Conservation (phyloP, 768 basidiomycete species). For the Termitomyces sp. region DNA sequence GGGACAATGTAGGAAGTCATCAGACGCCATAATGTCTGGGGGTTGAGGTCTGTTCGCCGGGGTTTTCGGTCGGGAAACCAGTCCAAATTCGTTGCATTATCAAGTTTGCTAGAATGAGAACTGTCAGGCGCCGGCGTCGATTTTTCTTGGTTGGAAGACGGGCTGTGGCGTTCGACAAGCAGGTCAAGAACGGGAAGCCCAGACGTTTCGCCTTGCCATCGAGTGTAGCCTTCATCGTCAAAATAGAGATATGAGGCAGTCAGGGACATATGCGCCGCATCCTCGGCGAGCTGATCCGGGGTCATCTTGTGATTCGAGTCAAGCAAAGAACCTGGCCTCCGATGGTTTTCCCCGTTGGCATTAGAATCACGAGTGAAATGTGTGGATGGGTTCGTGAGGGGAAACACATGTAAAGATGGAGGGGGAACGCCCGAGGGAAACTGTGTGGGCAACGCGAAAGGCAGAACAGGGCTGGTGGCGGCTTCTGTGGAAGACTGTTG, state of each 20-base stretch:
- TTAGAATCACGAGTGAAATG: conserved; percentile 53
- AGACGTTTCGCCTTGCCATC: conserved; percentile 92
- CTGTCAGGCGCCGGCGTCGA: conserved; percentile 19
- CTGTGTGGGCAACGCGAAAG: conserved; percentile 24
- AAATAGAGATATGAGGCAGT: conserved; percentile 81
- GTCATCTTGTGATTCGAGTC: conserved; percentile 24
- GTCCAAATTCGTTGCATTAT: conserved; percentile 34
- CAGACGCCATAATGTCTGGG: conserved; percentile 81
- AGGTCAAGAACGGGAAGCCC: conserved; percentile 85
- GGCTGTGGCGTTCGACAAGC: conserved; percentile 64
- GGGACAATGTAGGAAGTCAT: conserved; percentile 84
- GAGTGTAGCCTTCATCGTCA: conserved; percentile 81
- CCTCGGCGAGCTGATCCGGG: conserved; percentile 48
- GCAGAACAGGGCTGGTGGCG: conserved; percentile 19
- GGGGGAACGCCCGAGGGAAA: conserved; percentile 61
- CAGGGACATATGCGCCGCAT: conserved; percentile 56
- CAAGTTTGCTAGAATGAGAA: conserved; percentile 22
- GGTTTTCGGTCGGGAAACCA: conserved; percentile 86
- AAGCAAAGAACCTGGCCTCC: conserved; percentile 34
- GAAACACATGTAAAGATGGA: conserved; percentile 70
- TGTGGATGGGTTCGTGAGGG: conserved; percentile 75
- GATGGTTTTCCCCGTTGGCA: conserved; percentile 38
- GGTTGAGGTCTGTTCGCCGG: conserved; percentile 72
- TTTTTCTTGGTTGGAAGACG: conserved; percentile 23
- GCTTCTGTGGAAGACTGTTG: conserved; percentile 22